Percentiles rank a stretch among this genome's conserved stretches.
Evolutionary conservation across 106 monocot genomes (phyloP).

Genomic region (Phalaenopsis equestris): DNA sequence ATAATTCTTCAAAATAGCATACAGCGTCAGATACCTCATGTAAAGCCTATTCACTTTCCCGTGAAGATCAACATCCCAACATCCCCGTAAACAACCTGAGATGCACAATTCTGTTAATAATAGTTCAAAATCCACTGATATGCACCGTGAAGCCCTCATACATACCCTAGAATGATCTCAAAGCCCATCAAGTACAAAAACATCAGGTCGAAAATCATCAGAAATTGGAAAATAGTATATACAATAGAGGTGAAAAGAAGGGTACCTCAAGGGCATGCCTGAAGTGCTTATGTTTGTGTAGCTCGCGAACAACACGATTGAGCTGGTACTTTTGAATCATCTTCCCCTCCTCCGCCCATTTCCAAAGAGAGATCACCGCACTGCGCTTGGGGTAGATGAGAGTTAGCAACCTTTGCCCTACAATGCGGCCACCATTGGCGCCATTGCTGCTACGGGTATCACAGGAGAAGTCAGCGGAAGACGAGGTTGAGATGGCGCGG

Average conservation of each 20-base stretch:
- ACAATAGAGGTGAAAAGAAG: neutral
- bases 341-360: conserved; percentile 76
- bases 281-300: conserved; percentile 57
- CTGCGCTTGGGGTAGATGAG: conserved; percentile 71
- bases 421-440: conserved; percentile 26
- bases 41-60: too few relatives aligned
- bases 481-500: neutral
- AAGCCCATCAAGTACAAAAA: neutral
- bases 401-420: conserved; percentile 58
- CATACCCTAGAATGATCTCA: neutral
- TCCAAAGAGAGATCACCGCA: conserved; percentile 51
- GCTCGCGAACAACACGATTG: conserved; percentile 61
- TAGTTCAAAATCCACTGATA: too few relatives aligned
- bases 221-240: neutral
- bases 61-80: too few relatives aligned
- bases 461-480: neutral
- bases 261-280: conserved; percentile 50
- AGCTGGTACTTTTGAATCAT: conserved; percentile 62
- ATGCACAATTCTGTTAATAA: too few relatives aligned
- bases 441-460: neutral
- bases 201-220: neutral
- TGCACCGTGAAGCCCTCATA: neutral
- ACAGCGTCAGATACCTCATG: too few relatives aligned
- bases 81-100: too few relatives aligned
- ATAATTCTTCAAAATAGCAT: too few relatives aligned